A percentile compares a stretch with the other conserved stretches of the same genome.
Evolutionary conservation across 2,329 filamentous ascomycete species (phyloP).

Genomic region (Pyricularia pennisetigena): DNA sequence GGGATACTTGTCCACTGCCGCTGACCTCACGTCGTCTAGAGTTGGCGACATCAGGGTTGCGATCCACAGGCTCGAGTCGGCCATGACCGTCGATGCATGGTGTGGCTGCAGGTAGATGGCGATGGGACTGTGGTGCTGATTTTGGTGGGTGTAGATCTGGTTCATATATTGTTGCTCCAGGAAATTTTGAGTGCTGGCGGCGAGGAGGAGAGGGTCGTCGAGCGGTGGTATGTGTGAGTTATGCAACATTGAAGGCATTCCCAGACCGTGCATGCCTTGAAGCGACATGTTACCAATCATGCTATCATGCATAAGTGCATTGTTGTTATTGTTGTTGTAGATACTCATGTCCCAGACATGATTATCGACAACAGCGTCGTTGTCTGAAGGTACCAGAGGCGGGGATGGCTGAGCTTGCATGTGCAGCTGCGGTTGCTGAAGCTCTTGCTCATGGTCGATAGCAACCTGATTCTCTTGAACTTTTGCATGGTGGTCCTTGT

Average conservation of each 20-base stretch:
- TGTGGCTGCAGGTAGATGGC: slow-evolving; percentile 63
- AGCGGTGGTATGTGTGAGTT: slow-evolving; percentile 33
- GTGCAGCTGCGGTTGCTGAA: not conserved
- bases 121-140: slow-evolving; percentile 16
- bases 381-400: not conserved
- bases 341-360: not conserved
- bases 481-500: slow-evolving; percentile 56
- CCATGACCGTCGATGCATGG: slow-evolving; percentile 46
- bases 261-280: slow-evolving; percentile 6
- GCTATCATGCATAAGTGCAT: not conserved
- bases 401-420: not conserved
- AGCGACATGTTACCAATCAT: slow-evolving; percentile 9
- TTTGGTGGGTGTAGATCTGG: slow-evolving; percentile 6
- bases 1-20: slow-evolving; percentile 51
- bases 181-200: slow-evolving; percentile 22
- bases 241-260: not conserved
- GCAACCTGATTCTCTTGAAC: slow-evolving; percentile 22
- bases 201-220: slow-evolving; percentile 50
- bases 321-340: not conserved
- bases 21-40: slow-evolving; percentile 51
- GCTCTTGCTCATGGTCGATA: slow-evolving; percentile 16
- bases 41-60: slow-evolving; percentile 44
- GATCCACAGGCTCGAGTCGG: slow-evolving; percentile 51
- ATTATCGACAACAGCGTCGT: not conserved
- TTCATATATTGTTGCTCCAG: slow-evolving; percentile 8